Percentiles rank a stretch among this genome's conserved stretches.
These are phyloP conservation scores for Epichloe gansuensis DNA, from an alignment of 2,329 filamentous ascomycete genomes.

Conservation along the genomic window DNA sequence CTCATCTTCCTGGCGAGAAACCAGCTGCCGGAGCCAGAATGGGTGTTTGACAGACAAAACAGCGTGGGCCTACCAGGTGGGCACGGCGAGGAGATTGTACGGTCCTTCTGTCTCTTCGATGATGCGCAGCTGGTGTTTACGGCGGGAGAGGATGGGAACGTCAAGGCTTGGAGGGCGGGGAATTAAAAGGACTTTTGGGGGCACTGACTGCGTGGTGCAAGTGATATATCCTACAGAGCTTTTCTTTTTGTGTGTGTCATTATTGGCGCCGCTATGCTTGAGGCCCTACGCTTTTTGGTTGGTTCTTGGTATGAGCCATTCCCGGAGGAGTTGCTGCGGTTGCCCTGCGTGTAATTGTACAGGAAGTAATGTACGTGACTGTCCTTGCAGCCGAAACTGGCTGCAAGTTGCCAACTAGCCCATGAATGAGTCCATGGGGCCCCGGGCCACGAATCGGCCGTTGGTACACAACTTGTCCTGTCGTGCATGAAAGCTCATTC, in stretches of 20 bases:
- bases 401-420: too few species aligned
- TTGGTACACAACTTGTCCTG: too few species aligned
- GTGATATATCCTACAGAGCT: neutral
- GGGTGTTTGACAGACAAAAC: constrained; percentile 42
- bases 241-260: neutral
- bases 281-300: too few species aligned
- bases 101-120: constrained; percentile 52
- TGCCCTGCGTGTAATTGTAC: too few species aligned
- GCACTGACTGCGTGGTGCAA: neutral
- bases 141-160: constrained; percentile 44
- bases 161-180: constrained; percentile 41
- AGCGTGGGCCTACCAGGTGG: constrained; percentile 49
- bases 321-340: too few species aligned
- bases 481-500: neutral
- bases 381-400: too few species aligned
- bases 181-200: neutral
- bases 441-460: too few species aligned
- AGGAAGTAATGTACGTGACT: too few species aligned
- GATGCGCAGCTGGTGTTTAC: constrained; percentile 46
- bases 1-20: constrained; percentile 45
- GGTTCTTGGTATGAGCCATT: too few species aligned
- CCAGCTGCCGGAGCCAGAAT: constrained; percentile 22
- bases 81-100: constrained; percentile 52
- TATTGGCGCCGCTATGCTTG: too few species aligned
- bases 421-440: too few species aligned